Evolutionary conservation across 1,284 basidiomycete species (phyloP).

Genomic region (Irpex sp.): DNA sequence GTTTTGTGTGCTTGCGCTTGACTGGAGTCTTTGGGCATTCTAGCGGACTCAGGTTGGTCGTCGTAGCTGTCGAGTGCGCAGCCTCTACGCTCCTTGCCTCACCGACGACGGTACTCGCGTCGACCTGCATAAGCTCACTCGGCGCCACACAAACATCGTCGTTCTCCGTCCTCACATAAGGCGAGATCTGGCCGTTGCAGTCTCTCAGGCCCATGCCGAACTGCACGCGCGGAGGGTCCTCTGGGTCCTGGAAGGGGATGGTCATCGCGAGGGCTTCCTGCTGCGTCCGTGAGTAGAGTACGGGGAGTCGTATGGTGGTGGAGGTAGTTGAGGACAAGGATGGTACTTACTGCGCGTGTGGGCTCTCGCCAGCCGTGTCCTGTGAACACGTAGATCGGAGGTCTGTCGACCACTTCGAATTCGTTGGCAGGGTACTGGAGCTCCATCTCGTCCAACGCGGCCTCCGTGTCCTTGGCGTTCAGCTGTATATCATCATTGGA

Average conservation of each 20-base stretch:
- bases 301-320: no score
- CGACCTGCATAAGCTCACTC: not conserved
- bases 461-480: not conserved
- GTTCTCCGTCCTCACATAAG: not conserved
- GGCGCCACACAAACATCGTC: not conserved
- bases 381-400: not conserved
- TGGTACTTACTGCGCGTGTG: not conserved
- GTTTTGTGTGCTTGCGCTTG: not conserved
- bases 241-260: not conserved
- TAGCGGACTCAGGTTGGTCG: not conserved
- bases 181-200: not conserved
- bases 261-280: not conserved
- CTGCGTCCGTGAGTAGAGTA: not conserved
- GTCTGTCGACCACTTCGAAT: no score
- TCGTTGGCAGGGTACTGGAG: no score
- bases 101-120: not conserved
- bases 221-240: not conserved
- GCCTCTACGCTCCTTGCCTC: no score
- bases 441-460: not conserved
- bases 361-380: not conserved
- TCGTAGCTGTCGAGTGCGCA: not conserved
- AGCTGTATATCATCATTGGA: not conserved
- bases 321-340: no score
- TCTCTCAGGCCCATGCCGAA: not conserved
- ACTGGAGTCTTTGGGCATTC: not conserved